Base-by-base conservation (phyloP, 768 basidiomycete genomes). In the Auricularia sp. region DNA sequence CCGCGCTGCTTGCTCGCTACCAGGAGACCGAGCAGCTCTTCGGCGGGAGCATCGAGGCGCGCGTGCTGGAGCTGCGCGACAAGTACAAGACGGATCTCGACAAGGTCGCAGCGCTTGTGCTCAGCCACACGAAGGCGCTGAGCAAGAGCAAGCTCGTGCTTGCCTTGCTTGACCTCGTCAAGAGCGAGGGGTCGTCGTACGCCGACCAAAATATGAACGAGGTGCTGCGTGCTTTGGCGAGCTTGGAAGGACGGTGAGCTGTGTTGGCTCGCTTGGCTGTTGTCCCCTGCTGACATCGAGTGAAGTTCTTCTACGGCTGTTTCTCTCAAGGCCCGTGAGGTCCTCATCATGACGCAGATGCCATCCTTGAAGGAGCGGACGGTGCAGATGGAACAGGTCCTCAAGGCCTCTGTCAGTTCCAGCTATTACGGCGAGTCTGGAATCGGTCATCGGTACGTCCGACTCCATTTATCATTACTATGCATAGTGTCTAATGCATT, bases 341-440 rank as follows among this genome's bases (percentile, higher is more conserved):
- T 97, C 6, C 83, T 98, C 59, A 98, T 99, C 71, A 82, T 93
- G 36, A 92, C 91, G 59, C 93, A 96, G 74, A 90, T 99, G 84
- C 97, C 97, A 4, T 96, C 94, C 14, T 96, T 92, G 72, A 94
- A 98, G 71, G 97, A 98, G 74, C 89, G 97, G 65, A 80, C 87
- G 51, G 79, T 85, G 34, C 97, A 99, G 75, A 96, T 99, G 91
- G 95, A 97, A 78, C 81, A 87, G 34, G 88, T 99, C 62, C 82
- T 99, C 60, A 93, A 90, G 76, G 83, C 87, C 34, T 90, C 97
- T 0, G 90, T 97, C 62, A 86, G 87, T 18, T 88, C 87, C 64
- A 90, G 87, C 68, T 88, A 87, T 71, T 98, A 99, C 71, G 97
- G 96, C 66, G 94, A 97, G 75, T 82, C 84, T 54, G 88, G 83